Base-by-base conservation (phyloP, 768 basidiomycete species). In the Suillus weaverae region DNA sequence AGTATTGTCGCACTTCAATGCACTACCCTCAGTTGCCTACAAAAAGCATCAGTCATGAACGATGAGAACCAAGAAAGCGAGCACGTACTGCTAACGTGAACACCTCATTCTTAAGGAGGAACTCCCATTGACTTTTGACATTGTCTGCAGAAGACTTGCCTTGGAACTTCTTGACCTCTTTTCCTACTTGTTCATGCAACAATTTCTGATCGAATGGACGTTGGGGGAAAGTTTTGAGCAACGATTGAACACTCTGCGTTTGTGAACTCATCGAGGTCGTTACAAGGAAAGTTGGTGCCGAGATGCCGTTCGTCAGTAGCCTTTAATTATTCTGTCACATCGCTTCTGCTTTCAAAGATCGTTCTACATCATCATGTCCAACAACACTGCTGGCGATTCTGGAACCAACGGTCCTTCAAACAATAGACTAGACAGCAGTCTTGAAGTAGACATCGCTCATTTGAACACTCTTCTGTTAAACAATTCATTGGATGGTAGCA, bases 51-150 rank as follows among this genome's bases (percentile, higher is more conserved):
- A n/a, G 22, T 57, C 16, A 16, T 38, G 32, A 16, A 35, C 38
- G 26, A 35, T 26, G 16, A 30, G 13, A 61, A 56, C n/a, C 39
- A 26, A 57, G 6, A 54, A 33, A 36, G 5, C 33, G 18, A 44
- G 51, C 36, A 84, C 86, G 70, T 69, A 93, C 92, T 60, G 91
- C 90, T 66, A 91, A 80, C 55, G 78, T 78, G 71, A 91, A 90
- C 53, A 93, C 82, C 70, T 91, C 90, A 67, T 85, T 85, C 78
- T 85, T 86, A 39, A 93, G 77, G 44, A 88, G 76, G 67, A 85
- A 85, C 71, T 94, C 92, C 92, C 92, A 94, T 69, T 86, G 86
- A 54, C 83, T 85, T 74, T 86, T 89, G 64, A 84, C 78, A 65
- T 85, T 89, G 59, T 92, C 92, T 4, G 80, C 71, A 8, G 83